phyloP scores from a whole-genome alignment of 495 filamentous ascomycete genomes.

The Parathielavia hyrcaniae region DNA sequence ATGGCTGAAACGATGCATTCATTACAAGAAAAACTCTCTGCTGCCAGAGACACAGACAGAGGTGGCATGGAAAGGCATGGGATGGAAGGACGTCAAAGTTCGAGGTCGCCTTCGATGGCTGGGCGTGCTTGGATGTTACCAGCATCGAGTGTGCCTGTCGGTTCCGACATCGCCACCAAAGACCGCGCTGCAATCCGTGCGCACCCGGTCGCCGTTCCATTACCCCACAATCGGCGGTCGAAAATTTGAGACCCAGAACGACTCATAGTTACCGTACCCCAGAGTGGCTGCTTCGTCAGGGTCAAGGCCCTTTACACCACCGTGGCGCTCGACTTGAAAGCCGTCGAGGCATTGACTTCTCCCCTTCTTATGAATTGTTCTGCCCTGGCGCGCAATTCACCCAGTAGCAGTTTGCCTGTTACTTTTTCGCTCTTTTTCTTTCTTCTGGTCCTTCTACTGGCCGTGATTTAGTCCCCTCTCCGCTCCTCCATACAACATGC shows the following conservation, averaged over 20 bases:
- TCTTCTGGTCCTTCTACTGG: constrained; percentile 10
- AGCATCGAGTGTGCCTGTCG: neutral
- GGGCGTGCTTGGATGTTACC: neutral
- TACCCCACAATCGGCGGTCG: constrained; percentile 33
- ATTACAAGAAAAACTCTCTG: too few relatives aligned
- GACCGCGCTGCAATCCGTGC: constrained; percentile 22
- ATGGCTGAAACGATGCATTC: too few relatives aligned
- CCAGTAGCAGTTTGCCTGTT: constrained; percentile 15
- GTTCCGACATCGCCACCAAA: constrained; percentile 31
- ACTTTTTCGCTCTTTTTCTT: constrained; percentile 19
- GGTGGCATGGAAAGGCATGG: too few relatives aligned
- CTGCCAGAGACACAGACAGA: too few relatives aligned
- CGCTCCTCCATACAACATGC: constrained; percentile 31
- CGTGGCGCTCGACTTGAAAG: neutral
- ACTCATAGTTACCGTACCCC: constrained; percentile 23
- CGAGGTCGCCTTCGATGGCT: neutral
- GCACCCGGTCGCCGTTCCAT: neutral
- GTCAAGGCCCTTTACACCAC: constrained; percentile 18
- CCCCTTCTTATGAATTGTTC: constrained; percentile 19
- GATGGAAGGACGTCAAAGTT: neutral
- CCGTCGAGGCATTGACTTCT: constrained; percentile 20
- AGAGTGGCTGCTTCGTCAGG: constrained; percentile 15
- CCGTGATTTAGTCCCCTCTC: constrained; percentile 13
- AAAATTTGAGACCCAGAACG: constrained; percentile 20
- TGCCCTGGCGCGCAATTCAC: neutral